phyloP scores from a whole-genome alignment of 2,329 filamentous ascomycete species.

The Colletotrichum cuscutae region DNA sequence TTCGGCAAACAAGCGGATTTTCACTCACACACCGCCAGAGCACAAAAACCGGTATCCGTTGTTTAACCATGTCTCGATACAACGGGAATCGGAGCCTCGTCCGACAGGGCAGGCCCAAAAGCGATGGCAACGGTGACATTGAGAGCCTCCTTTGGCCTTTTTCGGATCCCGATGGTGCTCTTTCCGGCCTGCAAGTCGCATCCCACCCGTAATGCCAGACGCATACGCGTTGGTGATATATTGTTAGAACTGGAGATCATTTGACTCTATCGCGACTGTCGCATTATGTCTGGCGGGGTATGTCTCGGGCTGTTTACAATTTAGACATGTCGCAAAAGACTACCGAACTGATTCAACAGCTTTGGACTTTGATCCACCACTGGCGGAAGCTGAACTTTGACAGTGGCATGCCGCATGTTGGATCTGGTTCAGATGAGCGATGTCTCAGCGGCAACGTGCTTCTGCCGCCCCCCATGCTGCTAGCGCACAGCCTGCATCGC shows the following conservation, averaged over 20 bases:
- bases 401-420: neutral
- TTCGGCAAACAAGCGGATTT: slow-evolving; percentile 6
- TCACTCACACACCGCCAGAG: slow-evolving; percentile 3
- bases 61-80: neutral
- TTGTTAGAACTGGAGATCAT: slow-evolving; percentile 11
- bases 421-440: neutral
- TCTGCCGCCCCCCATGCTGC: neutral
- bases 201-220: neutral
- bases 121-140: neutral
- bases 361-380: neutral
- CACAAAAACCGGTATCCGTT: neutral
- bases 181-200: neutral
- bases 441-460: neutral
- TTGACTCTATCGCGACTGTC: neutral
- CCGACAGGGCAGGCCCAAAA: slow-evolving; percentile 1
- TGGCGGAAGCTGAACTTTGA: neutral
- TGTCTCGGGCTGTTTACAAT: neutral
- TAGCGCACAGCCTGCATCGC: neutral
- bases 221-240: slow-evolving; percentile 15
- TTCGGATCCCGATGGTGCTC: neutral
- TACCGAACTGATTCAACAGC: slow-evolving; percentile 3
- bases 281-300: slow-evolving; percentile 3
- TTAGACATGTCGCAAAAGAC: neutral
- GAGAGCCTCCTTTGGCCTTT: neutral
- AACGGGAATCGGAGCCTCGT: neutral